Evolutionary conservation across 805 yeast genomes (phyloP).

Genomic region (Millerago galiae): DNA sequence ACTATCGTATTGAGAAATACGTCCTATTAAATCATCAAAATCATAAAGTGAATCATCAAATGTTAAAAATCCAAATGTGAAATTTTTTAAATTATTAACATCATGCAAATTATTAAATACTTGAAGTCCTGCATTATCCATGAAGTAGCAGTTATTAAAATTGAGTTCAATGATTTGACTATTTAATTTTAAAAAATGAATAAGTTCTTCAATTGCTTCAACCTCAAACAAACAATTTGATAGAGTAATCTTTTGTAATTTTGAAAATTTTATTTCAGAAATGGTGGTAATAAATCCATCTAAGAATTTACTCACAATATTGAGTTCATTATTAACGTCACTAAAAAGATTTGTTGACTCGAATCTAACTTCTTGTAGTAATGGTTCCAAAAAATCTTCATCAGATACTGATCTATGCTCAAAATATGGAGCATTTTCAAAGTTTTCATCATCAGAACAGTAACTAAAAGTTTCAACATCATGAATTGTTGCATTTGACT

Average conservation of each 20-base stretch:
- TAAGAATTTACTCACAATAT: no score
- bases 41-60: not conserved
- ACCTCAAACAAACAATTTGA: not conserved
- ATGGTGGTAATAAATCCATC: no score
- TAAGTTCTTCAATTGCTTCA: not conserved
- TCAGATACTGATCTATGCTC: not conserved
- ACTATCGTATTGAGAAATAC: no score
- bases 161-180: not conserved
- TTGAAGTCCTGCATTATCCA: not conserved
- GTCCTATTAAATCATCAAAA: not conserved
- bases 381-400: constrained; percentile 1
- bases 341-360: no score
- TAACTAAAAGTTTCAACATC: constrained; percentile 6
- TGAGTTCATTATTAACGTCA: no score
- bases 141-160: constrained; percentile 3
- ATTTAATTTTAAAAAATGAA: not conserved
- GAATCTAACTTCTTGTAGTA: not conserved
- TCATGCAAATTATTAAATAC: not conserved
- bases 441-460: constrained; percentile 1
- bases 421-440: not conserved
- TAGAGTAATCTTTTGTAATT: not conserved
- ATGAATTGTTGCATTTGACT: not conserved
- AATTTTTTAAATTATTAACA: not conserved
- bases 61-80: not conserved
- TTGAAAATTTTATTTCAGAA: not conserved